phyloP scores from a whole-genome alignment of 352 stramenopile genomes.

The Thalassiosira mediterranea region DNA sequence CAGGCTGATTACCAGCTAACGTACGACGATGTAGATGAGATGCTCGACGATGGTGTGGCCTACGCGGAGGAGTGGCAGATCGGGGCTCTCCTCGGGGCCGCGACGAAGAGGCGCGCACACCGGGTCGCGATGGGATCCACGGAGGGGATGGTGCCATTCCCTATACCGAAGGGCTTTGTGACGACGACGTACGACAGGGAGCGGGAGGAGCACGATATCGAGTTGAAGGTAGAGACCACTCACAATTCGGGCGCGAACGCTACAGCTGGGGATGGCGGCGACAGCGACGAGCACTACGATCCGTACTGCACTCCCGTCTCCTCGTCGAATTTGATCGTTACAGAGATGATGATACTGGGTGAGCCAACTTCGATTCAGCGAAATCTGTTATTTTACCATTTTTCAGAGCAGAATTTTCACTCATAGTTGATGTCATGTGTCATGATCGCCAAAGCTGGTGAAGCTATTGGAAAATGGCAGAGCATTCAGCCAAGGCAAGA shows the following conservation, averaged over 20 bases:
- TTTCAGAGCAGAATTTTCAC: no score
- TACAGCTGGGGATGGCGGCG: slow-evolving; percentile 28
- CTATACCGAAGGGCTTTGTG: slow-evolving; percentile 61
- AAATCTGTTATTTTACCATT: no score
- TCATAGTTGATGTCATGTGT: no score
- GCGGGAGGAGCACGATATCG: slow-evolving; percentile 47
- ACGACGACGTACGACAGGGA: slow-evolving; percentile 35
- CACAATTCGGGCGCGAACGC: slow-evolving; percentile 76
- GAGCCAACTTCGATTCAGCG: no score
- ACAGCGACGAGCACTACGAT: slow-evolving; percentile 33
- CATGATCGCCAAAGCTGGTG: no score
- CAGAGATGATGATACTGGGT: slow-evolving; percentile 84
- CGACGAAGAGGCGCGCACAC: slow-evolving; percentile 57
- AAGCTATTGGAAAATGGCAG: slow-evolving; percentile 76
- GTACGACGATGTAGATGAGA: slow-evolving; percentile 82
- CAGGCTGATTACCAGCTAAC: slow-evolving; percentile 72
- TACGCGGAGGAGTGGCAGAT: slow-evolving; percentile 82
- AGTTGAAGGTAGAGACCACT: slow-evolving; percentile 61
- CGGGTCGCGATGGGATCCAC: slow-evolving; percentile 58
- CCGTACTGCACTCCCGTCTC: slow-evolving; percentile 54
- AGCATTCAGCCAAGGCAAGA: slow-evolving; percentile 22
- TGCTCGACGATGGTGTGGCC: slow-evolving; percentile 73
- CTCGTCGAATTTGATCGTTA: slow-evolving; percentile 64
- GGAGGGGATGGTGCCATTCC: slow-evolving; percentile 65
- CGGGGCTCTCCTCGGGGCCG: slow-evolving; percentile 60